Conservation (phyloP, 164 flowering plant genomes). For the Aristolochia californica region DNA sequence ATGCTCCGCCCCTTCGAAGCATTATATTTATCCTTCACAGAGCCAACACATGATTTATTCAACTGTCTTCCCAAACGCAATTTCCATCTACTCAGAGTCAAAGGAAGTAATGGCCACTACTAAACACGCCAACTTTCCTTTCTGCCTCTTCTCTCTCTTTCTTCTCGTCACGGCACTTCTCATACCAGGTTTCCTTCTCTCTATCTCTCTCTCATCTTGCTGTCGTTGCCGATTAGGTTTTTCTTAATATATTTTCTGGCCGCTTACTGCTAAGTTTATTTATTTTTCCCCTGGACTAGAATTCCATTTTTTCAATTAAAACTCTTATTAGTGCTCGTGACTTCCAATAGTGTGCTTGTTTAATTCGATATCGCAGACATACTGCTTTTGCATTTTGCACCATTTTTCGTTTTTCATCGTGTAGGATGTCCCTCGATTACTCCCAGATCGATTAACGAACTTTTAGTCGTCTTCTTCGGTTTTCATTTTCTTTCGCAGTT, state of each 20-base stretch:
- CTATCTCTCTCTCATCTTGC: not conserved
- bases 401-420: too few relatives aligned
- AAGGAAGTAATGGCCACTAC: conserved; percentile 10
- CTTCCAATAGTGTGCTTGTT: not conserved
- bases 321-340: not conserved
- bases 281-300: not conserved
- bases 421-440: too few relatives aligned
- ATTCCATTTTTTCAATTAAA: not conserved
- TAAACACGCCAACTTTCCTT: conserved; percentile 5
- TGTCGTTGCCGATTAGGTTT: not conserved
- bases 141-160: conserved; percentile 14
- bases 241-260: not conserved
- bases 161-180: conserved; percentile 10
- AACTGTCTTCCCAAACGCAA: not conserved
- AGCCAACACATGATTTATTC: not conserved
- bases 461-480: too few relatives aligned
- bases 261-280: not conserved
- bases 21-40: not conserved
- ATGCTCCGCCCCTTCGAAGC: not conserved
- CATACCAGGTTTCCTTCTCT: conserved; percentile 18
- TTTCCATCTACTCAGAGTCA: conserved; percentile 3
- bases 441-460: too few relatives aligned
- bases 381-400: too few relatives aligned
- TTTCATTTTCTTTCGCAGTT: too few relatives aligned
- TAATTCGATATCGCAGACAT: too few relatives aligned